Conservation (phyloP, 768 basidiomycete species). For the Serendipita sp. region DNA sequence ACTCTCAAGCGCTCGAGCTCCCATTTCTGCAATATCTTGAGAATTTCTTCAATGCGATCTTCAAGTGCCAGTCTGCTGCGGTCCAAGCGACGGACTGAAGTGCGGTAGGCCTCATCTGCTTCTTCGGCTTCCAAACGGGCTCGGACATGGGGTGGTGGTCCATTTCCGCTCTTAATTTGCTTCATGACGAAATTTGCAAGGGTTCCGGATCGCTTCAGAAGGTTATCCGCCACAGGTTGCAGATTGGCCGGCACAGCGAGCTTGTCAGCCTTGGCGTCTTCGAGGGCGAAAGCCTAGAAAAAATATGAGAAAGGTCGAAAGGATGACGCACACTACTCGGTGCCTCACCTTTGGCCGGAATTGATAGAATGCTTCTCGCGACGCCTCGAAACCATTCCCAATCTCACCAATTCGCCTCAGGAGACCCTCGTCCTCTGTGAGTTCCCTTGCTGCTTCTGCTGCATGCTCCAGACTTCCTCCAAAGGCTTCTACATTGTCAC, state of each 20-base stretch:
- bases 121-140: constrained; percentile 65
- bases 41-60: constrained; percentile 67
- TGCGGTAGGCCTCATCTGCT: constrained; percentile 65
- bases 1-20: constrained; percentile 70
- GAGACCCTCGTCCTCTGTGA: constrained; percentile 46
- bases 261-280: constrained; percentile 20
- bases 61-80: constrained; percentile 73
- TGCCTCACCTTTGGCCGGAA: constrained; percentile 57
- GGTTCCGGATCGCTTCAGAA: constrained; percentile 53
- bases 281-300: constrained; percentile 45
- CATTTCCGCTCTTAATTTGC: constrained; percentile 33
- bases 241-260: constrained; percentile 15
- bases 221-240: constrained; percentile 32
- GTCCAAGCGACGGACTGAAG: constrained; percentile 69
- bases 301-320: not conserved
- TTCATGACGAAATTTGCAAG: constrained; percentile 60
- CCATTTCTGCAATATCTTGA: constrained; percentile 71
- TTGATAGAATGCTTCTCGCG: constrained; percentile 70
- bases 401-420: constrained; percentile 59
- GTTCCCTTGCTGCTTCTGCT: constrained; percentile 51
- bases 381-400: constrained; percentile 59
- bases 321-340: not conserved
- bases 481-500: constrained; percentile 60
- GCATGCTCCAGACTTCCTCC: constrained; percentile 64
- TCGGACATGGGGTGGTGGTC: constrained; percentile 53